Percentiles rank a stretch among this genome's conserved stretches.
These are phyloP conservation scores for Pythium scleroteichum DNA, from an alignment of 352 stramenopile genomes.

Conservation along the genomic window DNA sequence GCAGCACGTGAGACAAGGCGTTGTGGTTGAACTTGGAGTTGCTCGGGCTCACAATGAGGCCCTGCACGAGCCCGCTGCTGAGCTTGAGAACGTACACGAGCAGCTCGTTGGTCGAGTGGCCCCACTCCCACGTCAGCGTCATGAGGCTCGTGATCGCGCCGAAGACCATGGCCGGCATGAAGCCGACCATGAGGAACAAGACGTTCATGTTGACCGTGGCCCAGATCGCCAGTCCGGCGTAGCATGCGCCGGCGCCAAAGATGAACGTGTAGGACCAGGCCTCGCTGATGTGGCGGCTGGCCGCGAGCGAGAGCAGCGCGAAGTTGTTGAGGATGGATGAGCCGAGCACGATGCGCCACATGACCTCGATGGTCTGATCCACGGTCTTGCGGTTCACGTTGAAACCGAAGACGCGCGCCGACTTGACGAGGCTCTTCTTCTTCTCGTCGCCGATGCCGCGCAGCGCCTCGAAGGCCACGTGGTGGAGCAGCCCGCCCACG, in stretches of 20 bases:
- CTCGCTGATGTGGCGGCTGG: conserved; percentile 72
- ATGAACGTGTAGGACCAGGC: conserved; percentile 82
- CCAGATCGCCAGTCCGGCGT: conserved; percentile 74
- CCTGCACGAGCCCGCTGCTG: conserved; percentile 74
- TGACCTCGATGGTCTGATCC: conserved; percentile 67
- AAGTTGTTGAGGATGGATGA: conserved; percentile 88
- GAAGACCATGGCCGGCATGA: conserved; percentile 82
- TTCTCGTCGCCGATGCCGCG: conserved; percentile 71
- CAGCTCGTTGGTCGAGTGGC: conserved; percentile 78
- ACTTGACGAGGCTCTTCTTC: conserved; percentile 63
- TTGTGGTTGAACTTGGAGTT: conserved; percentile 90
- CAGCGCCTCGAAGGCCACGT: conserved; percentile 80
- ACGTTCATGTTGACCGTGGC: conserved; percentile 84
- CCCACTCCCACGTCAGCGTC: conserved; percentile 81
- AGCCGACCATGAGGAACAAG: conserved; percentile 81
- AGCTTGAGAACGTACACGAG: conserved; percentile 84
- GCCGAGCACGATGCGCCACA: conserved; percentile 83
- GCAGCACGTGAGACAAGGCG: conserved; percentile 82
- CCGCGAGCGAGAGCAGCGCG: conserved; percentile 71
- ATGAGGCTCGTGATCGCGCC: conserved; percentile 70
- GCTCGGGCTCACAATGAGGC: conserved; percentile 76
- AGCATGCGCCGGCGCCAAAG: conserved; percentile 55
- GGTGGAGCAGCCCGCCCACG: conserved; percentile 77
- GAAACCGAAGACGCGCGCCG: conserved; percentile 72
- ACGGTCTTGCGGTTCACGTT: conserved; percentile 69